Evolutionary conservation across 805 yeast species (phyloP).

Genomic region (Brettanomyces bruxellensis): DNA sequence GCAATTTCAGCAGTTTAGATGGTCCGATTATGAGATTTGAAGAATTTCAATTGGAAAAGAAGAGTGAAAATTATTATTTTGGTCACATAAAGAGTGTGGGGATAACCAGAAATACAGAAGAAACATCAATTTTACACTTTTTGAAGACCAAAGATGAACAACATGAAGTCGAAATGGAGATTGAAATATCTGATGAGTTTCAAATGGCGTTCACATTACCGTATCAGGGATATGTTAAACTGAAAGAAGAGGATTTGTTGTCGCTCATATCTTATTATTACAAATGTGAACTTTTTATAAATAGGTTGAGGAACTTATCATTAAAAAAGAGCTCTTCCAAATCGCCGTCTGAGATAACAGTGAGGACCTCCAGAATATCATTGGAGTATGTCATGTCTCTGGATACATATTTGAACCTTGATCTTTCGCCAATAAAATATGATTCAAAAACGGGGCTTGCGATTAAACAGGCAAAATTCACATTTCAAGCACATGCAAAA

Average conservation of each 20-base stretch:
- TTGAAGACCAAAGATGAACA: slow-evolving; percentile 14
- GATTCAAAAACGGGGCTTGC: neutral
- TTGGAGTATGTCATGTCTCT: slow-evolving; percentile 1
- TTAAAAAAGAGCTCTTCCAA: too few relatives aligned
- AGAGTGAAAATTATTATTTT: slow-evolving; percentile 30
- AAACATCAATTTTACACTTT: slow-evolving; percentile 1
- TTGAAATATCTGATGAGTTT: slow-evolving; percentile 20
- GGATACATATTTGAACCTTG: neutral
- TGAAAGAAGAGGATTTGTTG: slow-evolving; percentile 2
- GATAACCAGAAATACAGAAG: slow-evolving; percentile 11
- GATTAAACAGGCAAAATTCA: too few relatives aligned
- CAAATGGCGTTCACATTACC: slow-evolving; percentile 34
- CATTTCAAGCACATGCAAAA: too few relatives aligned
- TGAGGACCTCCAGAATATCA: neutral
- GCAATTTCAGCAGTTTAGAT: slow-evolving; percentile 31
- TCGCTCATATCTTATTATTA: neutral
- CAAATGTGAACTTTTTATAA: neutral
- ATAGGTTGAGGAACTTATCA: neutral
- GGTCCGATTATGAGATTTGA: slow-evolving; percentile 19
- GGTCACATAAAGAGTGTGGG: slow-evolving; percentile 39
- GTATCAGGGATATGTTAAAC: slow-evolving; percentile 26
- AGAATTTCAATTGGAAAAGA: slow-evolving; percentile 33
- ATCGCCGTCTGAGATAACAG: neutral
- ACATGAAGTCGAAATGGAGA: slow-evolving; percentile 48
- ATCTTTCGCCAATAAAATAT: neutral